Conservation (phyloP, 305 asterid genomes). For the Rubia tinctorum region DNA sequence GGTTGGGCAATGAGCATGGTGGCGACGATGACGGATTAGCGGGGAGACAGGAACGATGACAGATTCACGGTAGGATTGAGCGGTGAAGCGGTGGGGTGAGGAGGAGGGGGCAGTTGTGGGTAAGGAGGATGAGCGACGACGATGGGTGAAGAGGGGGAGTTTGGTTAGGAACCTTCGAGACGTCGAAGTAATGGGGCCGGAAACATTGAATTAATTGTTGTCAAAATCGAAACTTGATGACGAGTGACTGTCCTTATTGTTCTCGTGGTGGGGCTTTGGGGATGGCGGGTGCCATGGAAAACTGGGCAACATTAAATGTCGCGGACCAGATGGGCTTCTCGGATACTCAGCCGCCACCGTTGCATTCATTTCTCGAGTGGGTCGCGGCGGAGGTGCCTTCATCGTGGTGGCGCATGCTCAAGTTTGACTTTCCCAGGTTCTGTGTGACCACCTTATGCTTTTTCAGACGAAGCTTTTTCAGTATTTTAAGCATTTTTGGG, state of each 20-base stretch:
- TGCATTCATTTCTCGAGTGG: conserved; percentile 49
- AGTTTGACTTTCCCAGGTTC: conserved; percentile 51
- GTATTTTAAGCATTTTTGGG: conserved; percentile 42
- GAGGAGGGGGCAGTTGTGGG: too few species aligned
- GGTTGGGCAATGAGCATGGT: too few species aligned
- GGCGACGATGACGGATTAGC: too few species aligned
- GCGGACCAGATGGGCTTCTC: conserved; percentile 43
- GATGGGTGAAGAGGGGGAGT: conserved; percentile 56
- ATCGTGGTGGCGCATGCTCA: conserved; percentile 32
- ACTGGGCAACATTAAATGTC: conserved; percentile 88
- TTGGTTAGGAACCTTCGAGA: conserved; percentile 64
- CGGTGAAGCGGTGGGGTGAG: too few species aligned
- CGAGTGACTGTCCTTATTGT: too few species aligned
- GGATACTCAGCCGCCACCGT: conserved; percentile 29
- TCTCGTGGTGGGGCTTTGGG: conserved; percentile 34
- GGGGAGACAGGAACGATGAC: too few species aligned
- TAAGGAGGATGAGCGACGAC: too few species aligned
- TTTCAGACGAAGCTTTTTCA: conserved; percentile 46
- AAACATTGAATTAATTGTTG: conserved; percentile 13
- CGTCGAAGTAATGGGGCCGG: conserved; percentile 41
- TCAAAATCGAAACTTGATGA: conserved; percentile 32
- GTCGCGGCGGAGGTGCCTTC: conserved; percentile 53
- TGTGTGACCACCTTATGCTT: conserved; percentile 49
- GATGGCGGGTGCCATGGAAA: conserved; percentile 94
- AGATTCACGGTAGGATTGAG: too few species aligned